A percentile compares a stretch with the other conserved stretches of the same genome.
Conservation (phyloP, 202 grass and related monocot species). For the Schoenoplectus tabernaemontani region DNA sequence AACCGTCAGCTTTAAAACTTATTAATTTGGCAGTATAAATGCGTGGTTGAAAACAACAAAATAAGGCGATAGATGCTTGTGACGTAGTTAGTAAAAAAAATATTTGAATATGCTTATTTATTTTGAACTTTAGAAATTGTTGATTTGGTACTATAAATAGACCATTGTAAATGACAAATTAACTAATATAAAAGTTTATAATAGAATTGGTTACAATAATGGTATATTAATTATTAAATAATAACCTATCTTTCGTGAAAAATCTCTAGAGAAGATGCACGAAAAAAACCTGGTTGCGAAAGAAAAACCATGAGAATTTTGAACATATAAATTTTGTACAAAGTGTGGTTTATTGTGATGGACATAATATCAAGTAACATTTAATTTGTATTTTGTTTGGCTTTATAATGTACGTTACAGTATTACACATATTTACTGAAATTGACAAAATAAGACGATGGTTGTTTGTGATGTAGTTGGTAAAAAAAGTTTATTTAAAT, state of each 20-base stretch:
- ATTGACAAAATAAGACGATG: neutral
- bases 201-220: neutral
- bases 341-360: neutral
- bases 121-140: neutral
- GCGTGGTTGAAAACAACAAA: neutral
- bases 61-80: neutral
- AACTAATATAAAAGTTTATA: neutral
- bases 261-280: neutral
- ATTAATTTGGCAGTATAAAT: neutral
- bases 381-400: neutral
- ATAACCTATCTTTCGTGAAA: neutral
- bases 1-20: neutral
- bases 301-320: neutral
- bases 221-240: neutral
- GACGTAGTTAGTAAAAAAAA: neutral
- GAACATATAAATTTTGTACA: neutral
- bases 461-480: neutral
- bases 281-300: neutral
- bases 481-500: neutral
- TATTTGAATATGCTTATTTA: neutral
- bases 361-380: neutral
- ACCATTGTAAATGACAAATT: neutral
- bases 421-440: too few relatives aligned
- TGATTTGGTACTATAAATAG: neutral
- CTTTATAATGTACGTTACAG: neutral